phyloP scores from a whole-genome alignment of 2,329 filamentous ascomycete species.

The Amphichorda felina region DNA sequence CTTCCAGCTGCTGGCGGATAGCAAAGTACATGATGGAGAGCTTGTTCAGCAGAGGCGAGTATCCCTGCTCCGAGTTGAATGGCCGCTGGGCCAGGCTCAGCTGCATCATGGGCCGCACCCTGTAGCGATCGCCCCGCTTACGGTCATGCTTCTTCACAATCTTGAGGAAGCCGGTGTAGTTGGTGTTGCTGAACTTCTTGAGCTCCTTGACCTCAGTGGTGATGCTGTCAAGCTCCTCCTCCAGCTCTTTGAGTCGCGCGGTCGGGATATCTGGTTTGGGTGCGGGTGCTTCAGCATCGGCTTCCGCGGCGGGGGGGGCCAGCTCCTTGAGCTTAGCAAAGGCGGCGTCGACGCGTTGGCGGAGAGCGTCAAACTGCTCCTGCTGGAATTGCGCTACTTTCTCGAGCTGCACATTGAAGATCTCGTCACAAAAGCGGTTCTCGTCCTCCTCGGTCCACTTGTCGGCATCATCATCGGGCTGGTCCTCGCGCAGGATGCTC shows the following conservation, averaged over 20 bases:
- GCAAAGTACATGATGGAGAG: slow-evolving; percentile 95
- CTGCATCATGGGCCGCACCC: slow-evolving; percentile 82
- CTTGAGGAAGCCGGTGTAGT: slow-evolving; percentile 96
- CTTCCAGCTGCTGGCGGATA: slow-evolving; percentile 72
- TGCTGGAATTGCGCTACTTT: slow-evolving; percentile 89
- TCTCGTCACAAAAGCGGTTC: slow-evolving; percentile 84
- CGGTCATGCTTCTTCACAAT: slow-evolving; percentile 99
- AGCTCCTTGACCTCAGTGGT: slow-evolving; percentile 86
- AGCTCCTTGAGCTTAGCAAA: slow-evolving; percentile 70
- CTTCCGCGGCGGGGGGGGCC: slow-evolving; percentile 47
- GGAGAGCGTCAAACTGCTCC: slow-evolving; percentile 52
- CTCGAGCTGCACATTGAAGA: slow-evolving; percentile 88
- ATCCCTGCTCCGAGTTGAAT: slow-evolving; percentile 86
- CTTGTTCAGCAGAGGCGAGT: slow-evolving; percentile 79
- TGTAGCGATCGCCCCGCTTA: slow-evolving; percentile 76
- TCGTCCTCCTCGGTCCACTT: slow-evolving; percentile 93
- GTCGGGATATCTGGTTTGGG: slow-evolving; percentile 35
- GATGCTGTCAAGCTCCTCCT: slow-evolving; percentile 73
- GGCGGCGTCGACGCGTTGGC: slow-evolving; percentile 38
- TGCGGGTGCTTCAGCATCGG: slow-evolving; percentile 27
- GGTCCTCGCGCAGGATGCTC: slow-evolving; percentile 70
- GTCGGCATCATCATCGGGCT: slow-evolving; percentile 43
- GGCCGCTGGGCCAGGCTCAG: slow-evolving; percentile 78
- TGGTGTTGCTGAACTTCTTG: slow-evolving; percentile 90
- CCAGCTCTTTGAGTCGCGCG: slow-evolving; percentile 55